These are phyloP conservation scores for Datisca glomerata DNA, from an alignment of 306 rosid species.

Conservation along the genomic window DNA sequence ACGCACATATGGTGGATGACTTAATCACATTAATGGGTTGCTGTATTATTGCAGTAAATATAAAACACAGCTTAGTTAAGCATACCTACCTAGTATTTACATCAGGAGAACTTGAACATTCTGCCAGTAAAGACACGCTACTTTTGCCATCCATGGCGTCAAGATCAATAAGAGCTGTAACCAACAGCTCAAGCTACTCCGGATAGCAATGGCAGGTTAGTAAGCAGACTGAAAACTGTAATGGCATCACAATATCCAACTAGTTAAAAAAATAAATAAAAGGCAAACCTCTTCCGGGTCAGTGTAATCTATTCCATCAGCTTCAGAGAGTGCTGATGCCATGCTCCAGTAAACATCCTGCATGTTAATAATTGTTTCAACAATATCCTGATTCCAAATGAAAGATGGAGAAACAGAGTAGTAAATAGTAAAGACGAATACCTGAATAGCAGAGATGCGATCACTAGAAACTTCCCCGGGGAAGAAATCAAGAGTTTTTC, in stretches of 20 bases:
- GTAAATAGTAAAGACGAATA: slow-evolving; percentile 9
- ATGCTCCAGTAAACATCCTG: slow-evolving; percentile 95
- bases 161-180: slow-evolving; percentile 80
- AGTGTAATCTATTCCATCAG: slow-evolving; percentile 92
- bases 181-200: slow-evolving; percentile 78
- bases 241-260: slow-evolving; percentile 4
- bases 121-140: slow-evolving; percentile 68
- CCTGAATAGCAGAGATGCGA: slow-evolving; percentile 74
- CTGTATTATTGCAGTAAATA: not conserved
- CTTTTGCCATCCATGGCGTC: slow-evolving; percentile 97
- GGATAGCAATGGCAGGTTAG: slow-evolving; percentile 13
- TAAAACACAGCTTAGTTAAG: not conserved
- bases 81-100: slow-evolving; percentile 84
- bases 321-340: slow-evolving; percentile 89
- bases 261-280: slow-evolving; percentile 9
- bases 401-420: slow-evolving; percentile 4
- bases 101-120: slow-evolving; percentile 88
- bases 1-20: too few relatives aligned
- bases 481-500: slow-evolving; percentile 52
- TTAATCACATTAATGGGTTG: too few relatives aligned
- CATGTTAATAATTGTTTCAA: not conserved
- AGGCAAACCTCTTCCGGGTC: slow-evolving; percentile 89
- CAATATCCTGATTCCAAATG: slow-evolving; percentile 13
- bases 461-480: slow-evolving; percentile 62
- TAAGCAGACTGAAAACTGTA: slow-evolving; percentile 6